Percentiles rank a stretch among this genome's conserved stretches.
Conservation (phyloP, 140 eudicot species). For the Stevia rebaudiana region DNA sequence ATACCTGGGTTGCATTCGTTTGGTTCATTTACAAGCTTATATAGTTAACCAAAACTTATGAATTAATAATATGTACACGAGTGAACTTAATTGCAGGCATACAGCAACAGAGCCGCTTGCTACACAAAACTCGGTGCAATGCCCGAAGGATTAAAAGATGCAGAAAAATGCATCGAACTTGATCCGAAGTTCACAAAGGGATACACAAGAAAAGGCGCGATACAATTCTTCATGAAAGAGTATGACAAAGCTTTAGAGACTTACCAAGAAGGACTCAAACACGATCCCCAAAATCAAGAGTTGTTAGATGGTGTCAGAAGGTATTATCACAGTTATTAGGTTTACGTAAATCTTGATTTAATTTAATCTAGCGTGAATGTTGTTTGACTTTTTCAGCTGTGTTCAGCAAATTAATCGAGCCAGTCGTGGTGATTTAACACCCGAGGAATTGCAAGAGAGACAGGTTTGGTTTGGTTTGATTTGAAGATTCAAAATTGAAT, state of each 20-base stretch:
- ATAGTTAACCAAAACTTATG: too few species aligned
- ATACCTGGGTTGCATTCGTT: too few species aligned
- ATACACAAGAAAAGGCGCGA: constrained; percentile 84
- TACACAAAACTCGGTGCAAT: constrained; percentile 88
- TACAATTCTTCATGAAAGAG: constrained; percentile 96
- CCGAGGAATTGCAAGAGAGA: constrained; percentile 92
- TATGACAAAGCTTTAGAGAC: constrained; percentile 90
- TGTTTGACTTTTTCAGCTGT: constrained; percentile 44
- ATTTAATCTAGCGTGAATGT: background rate
- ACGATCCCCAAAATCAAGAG: constrained; percentile 71
- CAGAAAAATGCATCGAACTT: constrained; percentile 94
- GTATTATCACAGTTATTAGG: constrained; percentile 24
- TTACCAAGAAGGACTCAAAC: constrained; percentile 81
- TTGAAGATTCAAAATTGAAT: too few species aligned
- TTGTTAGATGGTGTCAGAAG: constrained; percentile 83
- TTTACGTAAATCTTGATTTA: too few species aligned
- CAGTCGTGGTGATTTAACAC: constrained; percentile 84
- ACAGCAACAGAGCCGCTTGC: constrained; percentile 90
- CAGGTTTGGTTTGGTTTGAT: constrained; percentile 73
- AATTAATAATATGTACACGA: too few species aligned
- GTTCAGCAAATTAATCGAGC: constrained; percentile 56
- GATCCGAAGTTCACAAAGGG: constrained; percentile 92
- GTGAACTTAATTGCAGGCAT: constrained; percentile 44
- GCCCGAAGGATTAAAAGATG: constrained; percentile 95
- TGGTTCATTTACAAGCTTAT: too few species aligned